These are phyloP conservation scores for Gyromitra esculenta DNA, from an alignment of 2,329 filamentous ascomycete species.

Conservation along the genomic window DNA sequence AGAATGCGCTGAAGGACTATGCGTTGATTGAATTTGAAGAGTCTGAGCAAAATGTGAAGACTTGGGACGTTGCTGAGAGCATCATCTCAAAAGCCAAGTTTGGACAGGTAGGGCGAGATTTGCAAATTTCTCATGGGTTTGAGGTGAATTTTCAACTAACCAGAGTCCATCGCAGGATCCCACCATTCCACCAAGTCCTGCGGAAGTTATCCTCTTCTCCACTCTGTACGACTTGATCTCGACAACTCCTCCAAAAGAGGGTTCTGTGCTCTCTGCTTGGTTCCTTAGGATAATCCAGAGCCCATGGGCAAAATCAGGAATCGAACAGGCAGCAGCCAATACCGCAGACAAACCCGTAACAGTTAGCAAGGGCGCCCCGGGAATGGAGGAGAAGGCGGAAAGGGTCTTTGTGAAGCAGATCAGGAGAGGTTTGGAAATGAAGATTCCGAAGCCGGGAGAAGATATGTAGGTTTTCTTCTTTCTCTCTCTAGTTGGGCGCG, in stretches of 20 bases:
- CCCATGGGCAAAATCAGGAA: slow-evolving; percentile 57
- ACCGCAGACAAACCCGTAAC: slow-evolving; percentile 52
- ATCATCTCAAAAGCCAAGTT: slow-evolving; percentile 52
- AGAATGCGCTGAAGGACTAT: slow-evolving; percentile 54
- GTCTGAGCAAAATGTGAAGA: slow-evolving; percentile 36
- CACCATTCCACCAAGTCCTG: slow-evolving; percentile 53
- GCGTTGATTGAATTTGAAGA: slow-evolving; percentile 58
- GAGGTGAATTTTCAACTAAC: slow-evolving; percentile 14
- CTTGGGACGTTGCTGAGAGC: slow-evolving; percentile 42
- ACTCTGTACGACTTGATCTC: slow-evolving; percentile 56
- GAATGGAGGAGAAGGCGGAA: slow-evolving; percentile 50
- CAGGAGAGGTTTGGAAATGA: slow-evolving; percentile 55
- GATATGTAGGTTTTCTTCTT: slow-evolving; percentile 54
- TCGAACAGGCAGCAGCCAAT: slow-evolving; percentile 56
- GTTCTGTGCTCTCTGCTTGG: slow-evolving; percentile 56
- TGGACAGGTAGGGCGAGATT: slow-evolving; percentile 20
- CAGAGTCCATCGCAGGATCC: slow-evolving; percentile 14
- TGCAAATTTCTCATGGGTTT: not conserved
- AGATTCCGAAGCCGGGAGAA: slow-evolving; percentile 53
- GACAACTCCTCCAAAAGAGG: slow-evolving; percentile 47
- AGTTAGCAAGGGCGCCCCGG: slow-evolving; percentile 44
- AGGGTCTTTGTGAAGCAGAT: slow-evolving; percentile 54
- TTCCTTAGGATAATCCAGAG: slow-evolving; percentile 53
- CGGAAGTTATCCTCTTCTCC: slow-evolving; percentile 58
- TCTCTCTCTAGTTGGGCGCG: not conserved